Conservation (phyloP, 2,329 filamentous ascomycete genomes). For the Cladosporium sp. region DNA sequence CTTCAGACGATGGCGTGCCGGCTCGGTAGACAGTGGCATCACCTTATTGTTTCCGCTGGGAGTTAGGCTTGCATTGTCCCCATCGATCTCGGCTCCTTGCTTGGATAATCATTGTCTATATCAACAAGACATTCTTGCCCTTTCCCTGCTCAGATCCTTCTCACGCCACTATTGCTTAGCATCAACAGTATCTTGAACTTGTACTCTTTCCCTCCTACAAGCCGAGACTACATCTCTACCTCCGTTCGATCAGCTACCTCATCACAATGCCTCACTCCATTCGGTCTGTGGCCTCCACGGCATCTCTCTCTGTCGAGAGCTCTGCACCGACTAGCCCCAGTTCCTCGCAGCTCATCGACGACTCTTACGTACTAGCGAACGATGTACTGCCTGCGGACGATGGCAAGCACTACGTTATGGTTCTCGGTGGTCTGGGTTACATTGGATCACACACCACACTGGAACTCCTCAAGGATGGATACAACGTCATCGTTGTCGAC, state of each 20-base stretch:
- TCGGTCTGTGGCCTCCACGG: conserved; percentile 6
- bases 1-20: conserved; percentile 12
- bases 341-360: background rate
- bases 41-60: conserved; percentile 1
- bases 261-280: conserved; percentile 14
- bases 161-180: conserved; percentile 10
- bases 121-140: conserved; percentile 3
- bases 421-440: conserved; percentile 52
- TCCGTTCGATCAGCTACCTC: background rate
- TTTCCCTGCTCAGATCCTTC: conserved; percentile 6
- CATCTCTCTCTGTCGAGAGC: conserved; percentile 12
- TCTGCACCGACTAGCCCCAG: conserved; percentile 10
- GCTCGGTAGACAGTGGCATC: conserved; percentile 1
- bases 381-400: conserved; percentile 11
- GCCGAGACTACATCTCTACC: background rate
- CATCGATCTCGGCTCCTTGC: conserved; percentile 3
- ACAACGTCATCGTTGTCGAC: conserved; percentile 48
- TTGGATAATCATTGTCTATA: background rate
- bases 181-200: background rate
- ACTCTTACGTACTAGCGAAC: conserved; percentile 1
- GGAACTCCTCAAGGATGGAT: conserved; percentile 50
- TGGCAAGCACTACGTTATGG: conserved; percentile 39
- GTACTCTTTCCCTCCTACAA: background rate
- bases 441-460: conserved; percentile 54
- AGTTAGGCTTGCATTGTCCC: conserved; percentile 2